Percentiles rank a stretch among this genome's conserved stretches.
Conservation (phyloP, 371 early-diverging fungal species). For the Mortierella sp. region DNA sequence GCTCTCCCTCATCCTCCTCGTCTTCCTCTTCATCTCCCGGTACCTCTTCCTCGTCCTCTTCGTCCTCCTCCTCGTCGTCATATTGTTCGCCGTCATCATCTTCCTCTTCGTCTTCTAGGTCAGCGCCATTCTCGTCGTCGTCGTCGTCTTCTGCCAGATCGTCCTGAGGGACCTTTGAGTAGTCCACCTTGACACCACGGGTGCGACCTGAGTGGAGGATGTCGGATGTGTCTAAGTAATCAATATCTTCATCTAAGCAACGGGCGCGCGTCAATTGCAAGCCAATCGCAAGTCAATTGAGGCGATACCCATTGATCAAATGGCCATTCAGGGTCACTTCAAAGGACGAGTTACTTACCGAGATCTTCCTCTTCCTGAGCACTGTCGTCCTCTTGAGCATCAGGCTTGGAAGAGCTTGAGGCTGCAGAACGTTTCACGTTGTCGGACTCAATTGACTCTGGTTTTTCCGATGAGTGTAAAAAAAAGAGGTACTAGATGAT, state of each 20-base stretch:
- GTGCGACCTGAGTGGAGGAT: conserved; percentile 76
- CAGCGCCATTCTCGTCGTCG: conserved; percentile 63
- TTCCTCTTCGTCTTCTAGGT: conserved; percentile 36
- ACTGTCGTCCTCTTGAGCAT: conserved; percentile 33
- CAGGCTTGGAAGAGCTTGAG: conserved; percentile 29
- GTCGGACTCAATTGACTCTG: conserved; percentile 21
- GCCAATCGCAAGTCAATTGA: conserved; percentile 3
- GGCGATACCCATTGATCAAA: no score
- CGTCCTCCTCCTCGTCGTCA: conserved; percentile 29
- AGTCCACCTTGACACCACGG: conserved; percentile 78
- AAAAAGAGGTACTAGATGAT: neutral
- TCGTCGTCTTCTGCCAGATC: conserved; percentile 59
- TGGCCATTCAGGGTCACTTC: no score
- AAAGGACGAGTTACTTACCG: conserved; percentile 17
- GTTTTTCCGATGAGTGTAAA: neutral
- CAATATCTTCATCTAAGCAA: conserved; percentile 65
- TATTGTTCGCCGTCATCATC: conserved; percentile 41
- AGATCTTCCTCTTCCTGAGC: conserved; percentile 54
- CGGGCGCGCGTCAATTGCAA: neutral
- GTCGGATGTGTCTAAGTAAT: conserved; percentile 67
- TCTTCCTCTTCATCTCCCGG: neutral
- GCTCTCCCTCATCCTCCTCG: neutral
- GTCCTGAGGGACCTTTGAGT: conserved; percentile 72
- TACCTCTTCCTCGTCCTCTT: conserved; percentile 8
- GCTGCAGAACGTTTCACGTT: conserved; percentile 25